A percentile compares a stretch with the other conserved stretches of the same genome.
Evolutionary conservation across 306 rosid species (phyloP).

Genomic region (Albizia julibrissin): DNA sequence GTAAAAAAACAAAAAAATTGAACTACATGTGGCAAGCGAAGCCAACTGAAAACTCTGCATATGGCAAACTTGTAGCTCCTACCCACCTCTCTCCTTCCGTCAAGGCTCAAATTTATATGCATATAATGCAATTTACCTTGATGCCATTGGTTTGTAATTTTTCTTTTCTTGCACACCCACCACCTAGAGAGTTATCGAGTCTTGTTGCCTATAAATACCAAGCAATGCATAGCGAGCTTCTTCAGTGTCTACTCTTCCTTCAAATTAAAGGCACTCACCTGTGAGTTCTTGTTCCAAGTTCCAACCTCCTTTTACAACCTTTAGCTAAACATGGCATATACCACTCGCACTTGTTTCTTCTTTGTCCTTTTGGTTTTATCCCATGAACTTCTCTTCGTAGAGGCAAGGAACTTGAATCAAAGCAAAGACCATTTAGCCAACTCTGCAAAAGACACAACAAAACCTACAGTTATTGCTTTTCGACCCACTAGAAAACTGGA

Average conservation of each 20-base stretch:
- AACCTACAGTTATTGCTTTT: not conserved
- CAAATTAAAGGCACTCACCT: not conserved
- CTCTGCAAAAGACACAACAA: not conserved
- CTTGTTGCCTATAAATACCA: slow-evolving; percentile 9
- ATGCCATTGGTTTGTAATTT: not conserved
- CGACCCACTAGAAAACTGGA: slow-evolving; percentile 19
- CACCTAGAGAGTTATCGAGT: not conserved
- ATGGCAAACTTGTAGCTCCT: slow-evolving; percentile 4
- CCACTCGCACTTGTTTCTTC: slow-evolving; percentile 43
- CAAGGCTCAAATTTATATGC: not conserved
- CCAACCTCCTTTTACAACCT: not conserved
- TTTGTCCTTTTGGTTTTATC: slow-evolving; percentile 52
- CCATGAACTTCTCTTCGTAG: slow-evolving; percentile 43
- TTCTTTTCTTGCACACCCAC: not conserved
- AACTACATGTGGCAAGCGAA: not conserved
- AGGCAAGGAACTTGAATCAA: slow-evolving; percentile 55
- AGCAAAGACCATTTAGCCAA: slow-evolving; percentile 8
- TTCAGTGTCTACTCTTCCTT: not conserved
- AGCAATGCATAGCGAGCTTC: not conserved
- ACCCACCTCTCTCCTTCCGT: not conserved
- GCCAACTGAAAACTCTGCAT: not conserved
- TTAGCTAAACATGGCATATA: slow-evolving; percentile 51
- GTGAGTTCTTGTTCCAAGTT: not conserved
- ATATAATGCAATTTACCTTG: not conserved
- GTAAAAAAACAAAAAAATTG: too few relatives aligned